Conservation (phyloP, 106 monocot species). For the Platanthera guangdongensis region DNA sequence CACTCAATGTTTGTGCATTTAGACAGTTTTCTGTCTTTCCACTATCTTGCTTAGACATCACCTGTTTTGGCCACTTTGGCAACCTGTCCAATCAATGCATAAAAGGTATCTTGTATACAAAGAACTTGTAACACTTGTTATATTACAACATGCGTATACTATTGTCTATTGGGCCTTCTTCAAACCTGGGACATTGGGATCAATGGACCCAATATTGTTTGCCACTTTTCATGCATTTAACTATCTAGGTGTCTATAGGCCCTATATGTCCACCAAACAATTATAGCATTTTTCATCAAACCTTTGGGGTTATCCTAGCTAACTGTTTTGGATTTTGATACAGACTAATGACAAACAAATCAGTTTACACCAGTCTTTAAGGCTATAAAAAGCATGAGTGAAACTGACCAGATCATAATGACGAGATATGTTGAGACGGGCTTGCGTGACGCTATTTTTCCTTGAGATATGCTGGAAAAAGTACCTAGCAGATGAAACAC, state of each 20-base stretch:
- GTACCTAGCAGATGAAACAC: conserved; percentile 61
- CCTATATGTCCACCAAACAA: not conserved
- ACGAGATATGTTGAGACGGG: conserved; percentile 81
- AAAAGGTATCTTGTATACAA: too few relatives aligned
- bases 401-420: conserved; percentile 89
- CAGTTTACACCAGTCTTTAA: not conserved
- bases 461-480: conserved; percentile 70
- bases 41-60: too few relatives aligned
- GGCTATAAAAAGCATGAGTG: not conserved
- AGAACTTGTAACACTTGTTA: too few relatives aligned
- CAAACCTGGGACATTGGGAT: too few relatives aligned
- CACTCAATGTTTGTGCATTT: too few relatives aligned
- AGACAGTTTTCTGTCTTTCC: too few relatives aligned
- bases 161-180: too few relatives aligned
- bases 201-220: too few relatives aligned
- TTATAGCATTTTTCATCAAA: not conserved
- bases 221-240: not conserved
- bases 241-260: not conserved
- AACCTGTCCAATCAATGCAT: too few relatives aligned
- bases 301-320: not conserved
- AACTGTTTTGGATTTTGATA: not conserved
- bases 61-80: too few relatives aligned
- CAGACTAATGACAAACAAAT: not conserved
- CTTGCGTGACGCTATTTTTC: conserved; percentile 67
- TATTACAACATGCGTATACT: too few relatives aligned